Evolutionary conservation across 176 grass and related monocot species (phyloP), one percentile per base, ranked within the genome.

Genomic region (Triticum dicoccoides): DNA sequence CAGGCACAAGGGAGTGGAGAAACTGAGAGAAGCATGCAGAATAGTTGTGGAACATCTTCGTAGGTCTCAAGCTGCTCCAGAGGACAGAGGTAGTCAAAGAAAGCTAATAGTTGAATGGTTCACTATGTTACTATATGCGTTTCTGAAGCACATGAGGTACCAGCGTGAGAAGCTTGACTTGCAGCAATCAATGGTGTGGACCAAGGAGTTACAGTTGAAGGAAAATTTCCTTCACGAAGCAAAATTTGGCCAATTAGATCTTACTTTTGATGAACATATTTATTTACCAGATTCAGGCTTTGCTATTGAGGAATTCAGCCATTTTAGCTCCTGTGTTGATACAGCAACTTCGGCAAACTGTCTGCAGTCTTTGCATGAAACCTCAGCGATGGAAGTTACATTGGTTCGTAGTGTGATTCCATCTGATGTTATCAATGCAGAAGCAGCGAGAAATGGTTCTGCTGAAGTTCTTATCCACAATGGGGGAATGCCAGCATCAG

Each of bases 251-350:
- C 88, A 86, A 58, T 80, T 96, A 79, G 81, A 86, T 76, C 81
- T 87, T 38, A 91, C 83, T 70, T 92, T 98, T 89, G 86, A 96
- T 86, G 87, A 77, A 84, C n/a, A 84, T 37, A 87, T 95, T 69
- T 81, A 87, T 81, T 86, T 90, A 82, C 86, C 88, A 63, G 82
- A 92, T 94, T 89, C 78, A 69, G 79, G 74, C 82, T 98, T 98
- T 76, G 52, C 24, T 82, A 71, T 95, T 85, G 91, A 98, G 61
- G 82, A 94, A 65, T 92, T 98, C 62, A 80, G 45, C 42, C 87
- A 82, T 54, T 83, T 89, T 24, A 69, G 68, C 66, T 83, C 24
- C 69, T 74, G 77, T 90, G 68, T 56, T 77, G 56, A 80, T 83
- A 61, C 58, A 74, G 73, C 80, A 63, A 47, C 49, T 85, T 41